A percentile compares a stretch with the other conserved stretches of the same genome.
phyloP scores from a whole-genome alignment of 2,329 filamentous ascomycete genomes.

The Magnaporthiopsis incrustans region DNA sequence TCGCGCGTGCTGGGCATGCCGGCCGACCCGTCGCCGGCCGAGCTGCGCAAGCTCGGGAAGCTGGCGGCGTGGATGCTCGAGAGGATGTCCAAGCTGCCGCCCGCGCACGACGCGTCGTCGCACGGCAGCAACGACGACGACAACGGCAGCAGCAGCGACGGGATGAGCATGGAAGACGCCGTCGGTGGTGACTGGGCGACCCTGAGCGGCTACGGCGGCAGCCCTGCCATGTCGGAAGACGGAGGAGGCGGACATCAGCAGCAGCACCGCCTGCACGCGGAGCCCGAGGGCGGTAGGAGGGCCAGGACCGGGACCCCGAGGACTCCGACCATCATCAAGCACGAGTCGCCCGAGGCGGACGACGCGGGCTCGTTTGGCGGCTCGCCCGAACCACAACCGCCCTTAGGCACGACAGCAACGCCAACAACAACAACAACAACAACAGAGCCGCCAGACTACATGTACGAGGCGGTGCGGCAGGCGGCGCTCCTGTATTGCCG shows the following conservation, averaged over 20 bases:
- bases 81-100: conserved; percentile 24
- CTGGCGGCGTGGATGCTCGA: conserved; percentile 32
- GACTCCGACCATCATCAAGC: neutral
- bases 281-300: neutral
- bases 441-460: conserved; percentile 26
- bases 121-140: conserved; percentile 5
- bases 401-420: neutral
- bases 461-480: conserved; percentile 39
- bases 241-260: no score
- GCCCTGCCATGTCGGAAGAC: neutral
- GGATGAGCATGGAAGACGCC: neutral
- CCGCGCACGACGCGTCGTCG: conserved; percentile 11
- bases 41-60: conserved; percentile 29
- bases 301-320: neutral
- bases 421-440: neutral
- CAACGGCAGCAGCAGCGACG: conserved; percentile 7
- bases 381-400: neutral
- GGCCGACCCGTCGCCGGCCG: conserved; percentile 21
- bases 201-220: neutral
- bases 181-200: neutral
- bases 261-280: neutral
- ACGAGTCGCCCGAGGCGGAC: neutral
- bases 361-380: neutral
- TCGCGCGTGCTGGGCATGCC: conserved; percentile 33
- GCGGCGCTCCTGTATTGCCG: conserved; percentile 39